phyloP scores from a whole-genome alignment of 2,329 filamentous ascomycete genomes.

The Fusarium armeniacum region DNA sequence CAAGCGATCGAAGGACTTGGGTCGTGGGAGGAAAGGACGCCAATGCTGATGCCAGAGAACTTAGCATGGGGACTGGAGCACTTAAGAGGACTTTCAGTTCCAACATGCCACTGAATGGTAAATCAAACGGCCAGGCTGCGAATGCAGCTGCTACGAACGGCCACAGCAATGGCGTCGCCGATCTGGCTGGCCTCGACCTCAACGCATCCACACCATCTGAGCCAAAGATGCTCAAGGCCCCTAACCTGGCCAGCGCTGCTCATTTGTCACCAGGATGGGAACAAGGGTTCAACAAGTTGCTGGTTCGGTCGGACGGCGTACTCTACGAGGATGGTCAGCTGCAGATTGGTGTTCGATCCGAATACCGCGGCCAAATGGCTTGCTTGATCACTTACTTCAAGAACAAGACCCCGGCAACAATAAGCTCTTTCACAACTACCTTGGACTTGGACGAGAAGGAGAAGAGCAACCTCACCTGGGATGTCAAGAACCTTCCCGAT shows the following conservation, averaged over 20 bases:
- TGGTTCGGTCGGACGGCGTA: constrained; percentile 85
- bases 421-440: constrained; percentile 94
- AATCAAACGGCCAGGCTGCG: constrained; percentile 58
- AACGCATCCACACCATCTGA: constrained; percentile 69
- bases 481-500: constrained; percentile 90
- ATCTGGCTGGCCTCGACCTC: constrained; percentile 88
- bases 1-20: constrained; percentile 97
- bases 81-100: constrained; percentile 88
- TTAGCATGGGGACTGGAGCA: constrained; percentile 83
- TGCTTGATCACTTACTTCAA: constrained; percentile 96
- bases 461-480: constrained; percentile 79
- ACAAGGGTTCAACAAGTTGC: constrained; percentile 84
- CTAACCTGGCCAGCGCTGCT: constrained; percentile 91
- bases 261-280: constrained; percentile 97
- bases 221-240: constrained; percentile 72
- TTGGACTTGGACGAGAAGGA: constrained; percentile 82
- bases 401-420: constrained; percentile 88
- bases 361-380: constrained; percentile 95
- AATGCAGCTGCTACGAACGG: constrained; percentile 65
- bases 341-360: constrained; percentile 90
- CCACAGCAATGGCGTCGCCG: constrained; percentile 67
- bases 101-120: constrained; percentile 65
- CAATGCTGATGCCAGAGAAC: constrained; percentile 83
- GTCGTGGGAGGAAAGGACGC: constrained; percentile 97
- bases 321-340: constrained; percentile 96